Evolutionary conservation across 345 rosid species (phyloP), one percentile per base, ranked within the genome.

Genomic region (Reutealis trisperma): DNA sequence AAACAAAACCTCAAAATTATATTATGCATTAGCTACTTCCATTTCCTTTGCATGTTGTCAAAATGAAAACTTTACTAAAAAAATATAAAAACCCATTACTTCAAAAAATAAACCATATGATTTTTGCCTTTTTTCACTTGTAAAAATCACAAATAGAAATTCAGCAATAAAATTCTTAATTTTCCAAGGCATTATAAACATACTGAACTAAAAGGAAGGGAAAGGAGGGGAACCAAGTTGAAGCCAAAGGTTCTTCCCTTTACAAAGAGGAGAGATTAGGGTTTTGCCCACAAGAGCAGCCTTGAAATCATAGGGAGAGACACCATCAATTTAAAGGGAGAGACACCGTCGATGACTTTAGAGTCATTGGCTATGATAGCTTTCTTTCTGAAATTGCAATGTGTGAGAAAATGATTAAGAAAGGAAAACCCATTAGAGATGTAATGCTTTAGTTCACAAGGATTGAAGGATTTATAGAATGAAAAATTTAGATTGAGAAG

Each of bases 191-290:
- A 1, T 14, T 44, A 79, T 45, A 22, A 42, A 6, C 82, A 42
- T 86, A 94, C 98, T 97, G 49, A 94, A 94, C 85, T 94, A 97
- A 84, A 94, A 94, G 55, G 98, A 87, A 74, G 98, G 98, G 66
- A 87, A 93, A 8, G 98, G 98, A 62, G 96, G 95, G 16, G 98
- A 89, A 83, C 89, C 92, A 70, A 93, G 88, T 55, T 81, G 87
- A 67, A 95, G 90, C 99, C 98, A 95, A 77, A 93, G 84, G 83
- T 85, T 92, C 79, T 95, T 95, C 18, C 99, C 99, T 84, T 93
- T 95, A 18, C 99, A 51, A 72, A 75, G 88, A 78, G 97, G 97
- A 45, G 93, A 83, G 60, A 93, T 75, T 72, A 95, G 77, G 78
- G 93, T 88, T 83, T 93, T 95, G 24, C 96, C 96, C 49, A 90